A percentile compares a stretch with the other conserved stretches of the same genome.
These are phyloP conservation scores for Plantago lanceolata DNA, from an alignment of 305 asterid genomes.

Conservation along the genomic window DNA sequence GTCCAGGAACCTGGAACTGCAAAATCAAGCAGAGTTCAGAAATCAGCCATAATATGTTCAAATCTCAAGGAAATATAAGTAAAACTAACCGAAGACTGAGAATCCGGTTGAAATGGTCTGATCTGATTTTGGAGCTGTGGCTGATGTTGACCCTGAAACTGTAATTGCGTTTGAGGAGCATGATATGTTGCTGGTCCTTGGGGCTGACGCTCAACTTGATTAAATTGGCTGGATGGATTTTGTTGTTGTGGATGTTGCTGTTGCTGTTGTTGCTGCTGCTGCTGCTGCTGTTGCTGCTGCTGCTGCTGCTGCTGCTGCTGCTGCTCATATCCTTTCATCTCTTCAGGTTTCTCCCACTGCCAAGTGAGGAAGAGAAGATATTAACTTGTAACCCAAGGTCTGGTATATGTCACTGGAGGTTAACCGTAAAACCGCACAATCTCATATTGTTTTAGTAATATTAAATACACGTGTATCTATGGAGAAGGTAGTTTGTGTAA, in stretches of 20 bases:
- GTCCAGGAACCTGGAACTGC: conserved; percentile 66
- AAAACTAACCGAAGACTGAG: conserved; percentile 58
- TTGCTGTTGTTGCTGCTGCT: conserved; percentile 60
- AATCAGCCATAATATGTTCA: conserved; percentile 5
- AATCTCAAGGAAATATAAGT: conserved; percentile 17
- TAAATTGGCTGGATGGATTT: conserved; percentile 42
- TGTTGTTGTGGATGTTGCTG: background rate
- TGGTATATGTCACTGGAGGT: conserved; percentile 1
- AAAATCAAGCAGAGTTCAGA: conserved; percentile 31
- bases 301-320: conserved; percentile 37
- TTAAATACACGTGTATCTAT: background rate
- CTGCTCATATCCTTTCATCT: conserved; percentile 50
- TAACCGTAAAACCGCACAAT: background rate
- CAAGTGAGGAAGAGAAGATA: conserved; percentile 22
- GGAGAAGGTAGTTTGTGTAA: background rate
- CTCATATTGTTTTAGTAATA: background rate
- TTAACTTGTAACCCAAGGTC: background rate
- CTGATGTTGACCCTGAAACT: conserved; percentile 50
- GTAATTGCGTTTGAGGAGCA: conserved; percentile 54
- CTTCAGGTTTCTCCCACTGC: conserved; percentile 99
- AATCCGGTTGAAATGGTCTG: conserved; percentile 54
- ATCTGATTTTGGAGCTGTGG: conserved; percentile 47
- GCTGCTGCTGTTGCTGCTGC: too few relatives aligned
- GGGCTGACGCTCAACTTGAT: conserved; percentile 47
- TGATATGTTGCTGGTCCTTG: conserved; percentile 47